Evolutionary conservation across 202 grass and related monocot species (phyloP).

Genomic region (Cymbopogon flexuosus): DNA sequence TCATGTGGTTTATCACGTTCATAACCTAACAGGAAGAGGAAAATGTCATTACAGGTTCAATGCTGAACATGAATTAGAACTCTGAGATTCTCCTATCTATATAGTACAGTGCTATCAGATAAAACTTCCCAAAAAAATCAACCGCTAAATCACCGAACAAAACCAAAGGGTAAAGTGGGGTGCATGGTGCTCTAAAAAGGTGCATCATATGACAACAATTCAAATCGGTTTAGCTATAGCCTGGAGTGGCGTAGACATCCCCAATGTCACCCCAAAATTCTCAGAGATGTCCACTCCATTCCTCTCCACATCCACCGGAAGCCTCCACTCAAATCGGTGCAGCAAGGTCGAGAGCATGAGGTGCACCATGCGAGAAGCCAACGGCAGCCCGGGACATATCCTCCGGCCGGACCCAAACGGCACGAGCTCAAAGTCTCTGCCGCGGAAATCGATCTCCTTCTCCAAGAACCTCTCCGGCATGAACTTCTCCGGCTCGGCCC

Average conservation of each 20-base stretch:
- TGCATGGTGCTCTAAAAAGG: too few species aligned
- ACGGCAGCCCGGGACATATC: not conserved
- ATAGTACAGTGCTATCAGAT: too few species aligned
- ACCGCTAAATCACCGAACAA: too few species aligned
- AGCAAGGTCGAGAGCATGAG: not conserved
- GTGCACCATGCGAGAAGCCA: not conserved
- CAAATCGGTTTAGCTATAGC: conserved; percentile 27
- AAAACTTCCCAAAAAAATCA: too few species aligned
- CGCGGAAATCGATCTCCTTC: not conserved
- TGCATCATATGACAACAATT: not conserved
- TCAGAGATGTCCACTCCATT: conserved; percentile 32
- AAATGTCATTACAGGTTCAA: too few species aligned
- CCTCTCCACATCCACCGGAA: not conserved
- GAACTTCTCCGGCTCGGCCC: not conserved
- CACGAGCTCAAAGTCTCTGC: not conserved
- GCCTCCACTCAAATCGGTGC: not conserved
- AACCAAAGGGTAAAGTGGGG: too few species aligned
- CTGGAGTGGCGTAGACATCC: conserved; percentile 26
- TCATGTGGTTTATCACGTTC: too few species aligned
- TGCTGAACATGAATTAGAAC: too few species aligned
- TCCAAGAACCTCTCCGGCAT: not conserved
- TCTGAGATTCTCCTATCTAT: too few species aligned
- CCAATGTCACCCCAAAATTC: conserved; percentile 11
- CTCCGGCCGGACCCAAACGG: not conserved
- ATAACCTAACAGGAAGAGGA: too few species aligned